Base-by-base conservation (phyloP, 2,329 filamentous ascomycete genomes). In the Xylaria sp. region DNA sequence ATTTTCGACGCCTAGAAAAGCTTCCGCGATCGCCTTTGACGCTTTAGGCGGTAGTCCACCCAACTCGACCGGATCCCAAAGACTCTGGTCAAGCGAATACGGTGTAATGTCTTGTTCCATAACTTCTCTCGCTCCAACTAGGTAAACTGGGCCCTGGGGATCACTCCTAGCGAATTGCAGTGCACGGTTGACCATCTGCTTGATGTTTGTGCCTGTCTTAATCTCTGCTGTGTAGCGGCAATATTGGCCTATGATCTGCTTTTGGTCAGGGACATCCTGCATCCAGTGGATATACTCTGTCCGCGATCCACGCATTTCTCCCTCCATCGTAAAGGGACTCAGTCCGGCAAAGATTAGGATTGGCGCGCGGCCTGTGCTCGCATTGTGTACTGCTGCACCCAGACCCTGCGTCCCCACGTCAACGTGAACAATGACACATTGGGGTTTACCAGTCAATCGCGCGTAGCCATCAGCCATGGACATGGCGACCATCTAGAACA, bases 201-300 rank as follows among this genome's bases (percentile, higher is more conserved):
- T 97, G 68, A 97, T 88, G 75, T 97, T 97, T 76, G 87, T 87
- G 18, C 93, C 93, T 2, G 91, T 91, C 81, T 94, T 94, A 79
- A 97, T 90, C 81, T 97, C 94, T 3, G 86, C 93, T 0, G 90
- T 82, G 76, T 96, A 97, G 10, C 93, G 87, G 78, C 94, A 97
- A 79, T 97, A 97, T 81, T 97, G 93, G 0, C 87, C 83, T 3
- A 97, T 83, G 67, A 97, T 94, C 74, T 89, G 86, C 78, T 91
- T 93, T 78, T 95, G 93, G 74, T 95, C 91, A 0, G 91, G 92
- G 2, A 94, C 90, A 78, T 95, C 91, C 75, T 95, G 92, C 36
- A 94, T 91, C 91, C 92, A 95, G 78, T 95, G 92, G 72, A 94
- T 94, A 77, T 93, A 94, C 79, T 95, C 93, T 1, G 91, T 94